Percentiles rank a stretch among this genome's conserved stretches.
phyloP scores from a whole-genome alignment of 305 asterid species.

The Fraxinus velutina region DNA sequence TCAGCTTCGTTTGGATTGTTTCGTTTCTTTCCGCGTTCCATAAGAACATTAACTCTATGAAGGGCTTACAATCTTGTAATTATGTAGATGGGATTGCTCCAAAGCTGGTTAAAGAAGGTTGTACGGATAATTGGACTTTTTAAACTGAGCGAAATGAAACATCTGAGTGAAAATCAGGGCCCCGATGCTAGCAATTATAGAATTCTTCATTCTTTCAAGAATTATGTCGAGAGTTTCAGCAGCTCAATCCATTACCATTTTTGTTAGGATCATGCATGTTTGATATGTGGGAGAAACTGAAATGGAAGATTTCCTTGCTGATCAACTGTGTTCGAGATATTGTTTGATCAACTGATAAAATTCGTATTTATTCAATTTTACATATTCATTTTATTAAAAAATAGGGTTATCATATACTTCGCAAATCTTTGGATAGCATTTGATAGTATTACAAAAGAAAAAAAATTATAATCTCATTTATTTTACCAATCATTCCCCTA shows the following conservation, averaged over 20 bases:
- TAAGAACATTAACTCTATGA: neutral
- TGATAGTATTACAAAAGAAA: too few relatives aligned
- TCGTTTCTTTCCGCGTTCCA: neutral
- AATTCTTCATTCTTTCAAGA: neutral
- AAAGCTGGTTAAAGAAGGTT: neutral
- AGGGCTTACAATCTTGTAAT: neutral
- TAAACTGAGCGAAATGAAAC: neutral
- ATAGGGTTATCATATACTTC: too few relatives aligned
- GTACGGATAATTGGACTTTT: neutral
- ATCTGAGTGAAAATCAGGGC: neutral
- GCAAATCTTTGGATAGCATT: neutral
- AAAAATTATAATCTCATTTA: too few relatives aligned
- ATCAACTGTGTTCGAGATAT: neutral
- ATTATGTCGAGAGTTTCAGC: neutral
- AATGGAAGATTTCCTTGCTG: neutral
- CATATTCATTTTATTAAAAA: neutral
- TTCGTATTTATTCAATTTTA: neutral
- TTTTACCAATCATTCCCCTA: too few relatives aligned
- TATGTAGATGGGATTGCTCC: conserved; percentile 1
- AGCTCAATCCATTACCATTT: neutral
- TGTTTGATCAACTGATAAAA: neutral
- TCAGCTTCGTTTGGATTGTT: neutral
- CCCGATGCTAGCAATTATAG: neutral
- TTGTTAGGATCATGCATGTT: neutral
- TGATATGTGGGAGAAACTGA: neutral